These are phyloP conservation scores for Zygosaccharomyces gambellarensis DNA, from an alignment of 805 yeast species.

Conservation along the genomic window DNA sequence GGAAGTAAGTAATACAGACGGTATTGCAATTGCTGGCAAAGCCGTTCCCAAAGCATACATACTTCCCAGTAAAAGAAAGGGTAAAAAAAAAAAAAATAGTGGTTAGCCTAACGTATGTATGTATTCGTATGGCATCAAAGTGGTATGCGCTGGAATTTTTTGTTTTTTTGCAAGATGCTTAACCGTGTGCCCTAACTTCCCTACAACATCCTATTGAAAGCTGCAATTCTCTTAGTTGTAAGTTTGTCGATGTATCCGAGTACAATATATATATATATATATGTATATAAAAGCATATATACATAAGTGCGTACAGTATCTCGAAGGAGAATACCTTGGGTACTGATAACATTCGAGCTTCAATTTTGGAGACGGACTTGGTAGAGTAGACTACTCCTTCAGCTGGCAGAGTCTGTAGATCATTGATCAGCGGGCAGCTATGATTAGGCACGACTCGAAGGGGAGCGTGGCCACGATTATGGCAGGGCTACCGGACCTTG, in stretches of 20 bases:
- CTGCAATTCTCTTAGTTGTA: neutral
- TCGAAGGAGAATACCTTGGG: no score
- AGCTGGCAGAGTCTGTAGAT: conserved; percentile 1
- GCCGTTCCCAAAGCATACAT: neutral
- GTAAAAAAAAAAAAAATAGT: conserved; percentile 1
- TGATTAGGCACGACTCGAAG: conserved; percentile 8
- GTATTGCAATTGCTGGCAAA: conserved; percentile 4
- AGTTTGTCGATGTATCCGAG: no score
- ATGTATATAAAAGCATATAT: neutral
- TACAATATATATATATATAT: neutral
- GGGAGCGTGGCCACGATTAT: conserved; percentile 6
- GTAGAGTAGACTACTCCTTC: neutral
- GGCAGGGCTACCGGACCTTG: conserved; percentile 10
- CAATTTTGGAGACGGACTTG: no score
- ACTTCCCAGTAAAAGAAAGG: neutral
- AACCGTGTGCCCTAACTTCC: conserved; percentile 1
- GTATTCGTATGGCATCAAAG: neutral
- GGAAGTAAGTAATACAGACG: neutral
- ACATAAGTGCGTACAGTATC: no score
- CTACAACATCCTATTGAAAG: neutral
- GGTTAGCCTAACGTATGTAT: neutral
- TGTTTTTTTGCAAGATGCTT: conserved; percentile 1
- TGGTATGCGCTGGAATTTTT: neutral
- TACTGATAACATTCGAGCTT: no score
- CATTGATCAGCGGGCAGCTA: conserved; percentile 1